These are phyloP conservation scores for Globisporangium viniferum DNA, from an alignment of 352 stramenopile species.

Conservation along the genomic window DNA sequence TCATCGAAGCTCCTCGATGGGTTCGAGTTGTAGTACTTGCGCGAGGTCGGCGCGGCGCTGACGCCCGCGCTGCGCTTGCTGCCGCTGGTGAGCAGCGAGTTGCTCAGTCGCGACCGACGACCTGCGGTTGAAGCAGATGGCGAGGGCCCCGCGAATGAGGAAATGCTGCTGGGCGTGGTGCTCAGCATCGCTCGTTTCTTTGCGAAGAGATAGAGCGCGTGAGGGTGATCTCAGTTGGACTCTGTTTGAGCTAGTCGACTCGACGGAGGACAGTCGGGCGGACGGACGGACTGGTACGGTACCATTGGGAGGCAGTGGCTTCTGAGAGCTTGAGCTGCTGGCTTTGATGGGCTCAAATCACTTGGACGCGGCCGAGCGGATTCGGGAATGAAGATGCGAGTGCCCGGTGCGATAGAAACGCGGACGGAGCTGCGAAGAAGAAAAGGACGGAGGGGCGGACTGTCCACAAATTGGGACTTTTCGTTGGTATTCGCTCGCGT, in stretches of 20 bases:
- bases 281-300: neutral
- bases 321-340: too few species aligned
- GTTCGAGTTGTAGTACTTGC: neutral
- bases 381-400: neutral
- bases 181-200: neutral
- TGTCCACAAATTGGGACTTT: neutral
- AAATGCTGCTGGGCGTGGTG: neutral
- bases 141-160: neutral
- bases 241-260: neutral
- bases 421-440: neutral
- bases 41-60: neutral
- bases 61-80: neutral
- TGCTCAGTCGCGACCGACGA: neutral
- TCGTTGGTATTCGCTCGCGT: neutral
- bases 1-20: neutral
- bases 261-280: neutral
- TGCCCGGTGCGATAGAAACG: constrained; percentile 3
- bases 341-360: neutral
- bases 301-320: too few species aligned
- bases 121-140: neutral
- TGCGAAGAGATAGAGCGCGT: neutral
- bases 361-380: neutral
- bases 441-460: neutral
- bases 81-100: neutral
- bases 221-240: neutral